Evolutionary conservation across 2,329 filamentous ascomycete species (phyloP), one percentile per base, ranked within the genome.

Genomic region (Phialophora verrucosa): DNA sequence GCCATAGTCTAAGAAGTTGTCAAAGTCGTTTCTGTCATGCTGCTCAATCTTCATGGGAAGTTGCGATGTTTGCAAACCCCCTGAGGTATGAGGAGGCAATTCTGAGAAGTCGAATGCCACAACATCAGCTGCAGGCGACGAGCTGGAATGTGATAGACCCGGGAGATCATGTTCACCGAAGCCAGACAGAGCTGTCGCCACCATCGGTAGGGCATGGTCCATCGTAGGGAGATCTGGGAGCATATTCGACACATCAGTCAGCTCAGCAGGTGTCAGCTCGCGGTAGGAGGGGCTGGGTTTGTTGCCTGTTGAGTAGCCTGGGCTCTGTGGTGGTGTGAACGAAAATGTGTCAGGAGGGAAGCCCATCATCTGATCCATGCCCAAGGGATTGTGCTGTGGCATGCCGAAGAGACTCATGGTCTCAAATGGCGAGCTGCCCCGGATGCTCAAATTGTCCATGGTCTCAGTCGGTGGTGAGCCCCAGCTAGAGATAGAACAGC

Each of bases 261-360:
- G 60, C 31, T 73, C 72, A 20, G 75, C 75, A 25, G 78, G 77
- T n/a, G 75, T 78, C 31, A 80, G 70, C 4, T 80, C 79, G 23
- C 75, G 74, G 27, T 76, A 75, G 49, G 69, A 68, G 2, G 79
- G 77, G 7, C 79, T 80, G 23, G 76, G 74, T 20, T 76, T 75
- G 68, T 78, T 77, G 49, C 76, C 75, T 20, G 75, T 77, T 61
- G 75, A 79, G 66, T 76, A 76, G 12, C 77, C 77, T 11, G 82
- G 82, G 29, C 81, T 83, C 4, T 79, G 75, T 3, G 82, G 81
- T 32, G 82, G 82, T 3, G 82, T 83, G 65, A 78, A 81, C 2
- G 80, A 79, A 61, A 83, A 82, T 32, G 76, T 74, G 59, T 78
- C 78, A 0, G 78, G 76, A 4, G 78, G 75, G 49, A 80, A 68